A percentile compares a stretch with the other conserved stretches of the same genome.
Conservation (phyloP, 228 moss, liverwort and hornwort species). For the Sphagnum fallax region DNA sequence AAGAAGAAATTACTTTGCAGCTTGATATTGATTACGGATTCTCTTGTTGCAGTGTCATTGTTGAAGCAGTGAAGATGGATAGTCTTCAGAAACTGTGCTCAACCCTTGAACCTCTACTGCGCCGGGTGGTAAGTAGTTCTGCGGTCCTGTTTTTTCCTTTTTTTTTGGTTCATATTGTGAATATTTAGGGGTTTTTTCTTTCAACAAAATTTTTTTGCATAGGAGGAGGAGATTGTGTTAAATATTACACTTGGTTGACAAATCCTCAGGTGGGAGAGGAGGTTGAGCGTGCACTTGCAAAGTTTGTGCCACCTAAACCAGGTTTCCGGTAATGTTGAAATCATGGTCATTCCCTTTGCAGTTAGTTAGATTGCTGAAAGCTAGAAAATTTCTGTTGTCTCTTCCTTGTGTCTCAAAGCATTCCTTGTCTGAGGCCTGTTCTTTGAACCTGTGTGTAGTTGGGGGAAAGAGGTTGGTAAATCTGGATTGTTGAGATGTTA, state of each 20-base stretch:
- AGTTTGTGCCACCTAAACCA: conserved; percentile 51
- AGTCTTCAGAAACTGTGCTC: conserved; percentile 77
- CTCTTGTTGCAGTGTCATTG: conserved; percentile 46
- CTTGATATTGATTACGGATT: no score
- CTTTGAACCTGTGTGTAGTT: no score
- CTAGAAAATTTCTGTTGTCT: not conserved
- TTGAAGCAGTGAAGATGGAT: conserved; percentile 78
- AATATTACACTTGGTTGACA: not conserved
- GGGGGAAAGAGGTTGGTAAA: no score
- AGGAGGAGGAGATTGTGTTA: not conserved
- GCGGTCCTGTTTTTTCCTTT: not conserved
- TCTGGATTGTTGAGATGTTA: no score
- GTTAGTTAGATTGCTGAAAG: not conserved
- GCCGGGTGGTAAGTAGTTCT: conserved; percentile 44
- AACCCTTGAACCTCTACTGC: conserved; percentile 67
- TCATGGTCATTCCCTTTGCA: no score
- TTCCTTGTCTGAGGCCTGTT: no score
- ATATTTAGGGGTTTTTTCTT: not conserved
- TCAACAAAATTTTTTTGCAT: not conserved
- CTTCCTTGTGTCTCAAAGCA: no score
- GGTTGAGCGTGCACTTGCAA: conserved; percentile 73
- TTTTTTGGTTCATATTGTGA: not conserved
- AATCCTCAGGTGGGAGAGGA: conserved; percentile 65
- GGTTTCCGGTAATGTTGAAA: conserved; percentile 34
- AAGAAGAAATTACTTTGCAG: not conserved